Base-by-base conservation (phyloP, 1,139 yeast species). In the Lodderomyces theae region DNA sequence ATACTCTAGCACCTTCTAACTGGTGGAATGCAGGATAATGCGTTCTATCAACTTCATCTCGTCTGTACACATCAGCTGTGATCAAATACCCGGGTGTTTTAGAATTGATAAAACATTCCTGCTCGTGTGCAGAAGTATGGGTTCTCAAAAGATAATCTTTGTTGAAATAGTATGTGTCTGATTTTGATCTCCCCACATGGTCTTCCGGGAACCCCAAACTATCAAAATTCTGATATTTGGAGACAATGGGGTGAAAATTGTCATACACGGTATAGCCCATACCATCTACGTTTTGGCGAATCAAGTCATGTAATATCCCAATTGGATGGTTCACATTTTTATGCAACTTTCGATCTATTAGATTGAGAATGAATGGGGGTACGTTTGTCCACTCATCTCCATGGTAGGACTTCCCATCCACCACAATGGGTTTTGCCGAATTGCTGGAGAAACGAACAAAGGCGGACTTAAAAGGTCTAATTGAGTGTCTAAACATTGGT, bases 21-120 rank as follows among this genome's bases (percentile, higher is more conserved):
- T 92, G 99, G 58, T 92, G 97, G 64, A 92, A 94, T 1, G 87
- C 97, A 2, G 98, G 97, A 58, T 92, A 92, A 61, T 92, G 99
- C 0, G 97, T 89, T 51, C 89, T 74, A 60, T 92, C 99, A 46
- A 92, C 86, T 54, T 92, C 96, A 61, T 92, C 99, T 53, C 95
- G 77, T 53, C 99, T 77, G 59, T 90, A 92, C 6, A 92, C 98
- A 61, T 94, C 98, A 1, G 98, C 98, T 11, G 95, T 78, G 43
- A 94, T 89, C 51, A 92, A 74, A 60, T 87, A 92, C 0, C 97
- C 98, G 0, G 95, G 90, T 0, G 95, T 86, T 26, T 72, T 57
- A 41, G 82, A 74, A 3, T 47, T 51, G 38, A 70, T 70, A 63
- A 89, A 92, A 57, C 96, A 87, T 55, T 86, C 89, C 48, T 78